Base-by-base conservation (phyloP, 176 grass and related monocot species). In the Panicum miliaceum region DNA sequence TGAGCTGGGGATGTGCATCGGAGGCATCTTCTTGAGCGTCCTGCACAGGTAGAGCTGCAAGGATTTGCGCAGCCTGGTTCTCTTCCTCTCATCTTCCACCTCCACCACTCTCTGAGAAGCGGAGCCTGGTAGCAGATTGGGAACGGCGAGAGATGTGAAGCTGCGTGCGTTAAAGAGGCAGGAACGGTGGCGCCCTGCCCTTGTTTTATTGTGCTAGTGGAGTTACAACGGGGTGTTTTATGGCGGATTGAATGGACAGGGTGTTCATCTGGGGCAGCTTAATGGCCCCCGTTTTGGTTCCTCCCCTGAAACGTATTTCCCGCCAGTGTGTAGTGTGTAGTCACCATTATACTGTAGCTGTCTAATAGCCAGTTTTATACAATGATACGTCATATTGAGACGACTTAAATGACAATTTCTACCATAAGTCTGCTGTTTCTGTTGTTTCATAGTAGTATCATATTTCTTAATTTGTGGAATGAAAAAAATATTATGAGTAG, bases 21-120 rank as follows among this genome's bases (percentile, higher is more conserved):
- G 84, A 13, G 94, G 89, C 54, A 96, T 85, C 69, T 89, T 96
- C 73, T 87, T 96, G 81, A 96, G 91, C 22, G 93, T 91, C 60
- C 43, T 95, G 16, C 86, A 80, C 18, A 97, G 19, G 89, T 85
- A 93, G 25, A 83, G 51, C 53, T 91, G 87, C 64, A 96, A 69
- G 71, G 89, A 91, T 70, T 38, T 96, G 29, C 51, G 81, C 43
- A 97, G 86, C 62, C 87, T 90, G 29, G 77, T 74, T 60, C 66
- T 78, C 75, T 84, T 93, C 52, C 76, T 45, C 0, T 50, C 37
- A 2, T 76, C 83, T 65, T 85, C 89, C 88, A 93, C 91, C 40
- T 38, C 71, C 71, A 75, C 64, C 45, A 3, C 4, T 59, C 40
- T 4, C 25, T 32, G 29, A 32, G 29, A n/a, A 14, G 46, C 8